These are phyloP conservation scores for Globisporangium barbulae DNA, from an alignment of 352 stramenopile species.

Conservation along the genomic window DNA sequence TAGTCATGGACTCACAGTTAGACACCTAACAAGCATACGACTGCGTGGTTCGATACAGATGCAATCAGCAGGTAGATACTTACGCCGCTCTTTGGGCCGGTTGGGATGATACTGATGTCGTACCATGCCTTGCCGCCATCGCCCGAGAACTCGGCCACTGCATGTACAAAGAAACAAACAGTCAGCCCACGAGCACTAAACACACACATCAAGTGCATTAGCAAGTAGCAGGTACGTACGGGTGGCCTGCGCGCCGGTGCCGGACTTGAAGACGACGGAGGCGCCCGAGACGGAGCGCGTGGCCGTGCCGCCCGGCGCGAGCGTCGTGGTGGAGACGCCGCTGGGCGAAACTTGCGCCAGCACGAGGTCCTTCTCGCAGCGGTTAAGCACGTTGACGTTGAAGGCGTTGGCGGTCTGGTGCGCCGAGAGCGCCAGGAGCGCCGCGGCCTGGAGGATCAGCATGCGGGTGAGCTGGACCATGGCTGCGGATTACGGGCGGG, in stretches of 20 bases:
- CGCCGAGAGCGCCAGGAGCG: conserved; percentile 1
- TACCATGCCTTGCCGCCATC: conserved; percentile 51
- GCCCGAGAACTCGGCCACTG: conserved; percentile 66
- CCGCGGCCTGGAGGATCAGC: conserved; percentile 8
- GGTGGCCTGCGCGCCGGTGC: conserved; percentile 46
- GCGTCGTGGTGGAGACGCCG: conserved; percentile 21
- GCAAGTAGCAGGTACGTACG: conserved; percentile 30
- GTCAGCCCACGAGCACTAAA: not conserved
- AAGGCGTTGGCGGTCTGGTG: conserved; percentile 14
- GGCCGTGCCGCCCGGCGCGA: conserved; percentile 33
- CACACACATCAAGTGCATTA: not conserved
- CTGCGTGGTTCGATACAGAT: too few relatives aligned
- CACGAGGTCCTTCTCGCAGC: conserved; percentile 41
- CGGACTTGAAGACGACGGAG: conserved; percentile 48
- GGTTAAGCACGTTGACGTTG: conserved; percentile 59
- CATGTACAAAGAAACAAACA: not conserved
- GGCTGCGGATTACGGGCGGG: not conserved
- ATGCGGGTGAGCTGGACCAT: conserved; percentile 9
- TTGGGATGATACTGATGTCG: conserved; percentile 80
- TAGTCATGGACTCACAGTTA: not conserved
- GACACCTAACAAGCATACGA: not conserved
- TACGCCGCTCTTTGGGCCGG: conserved; percentile 56
- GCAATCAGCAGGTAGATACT: conserved; percentile 12
- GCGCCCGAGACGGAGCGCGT: conserved; percentile 26
- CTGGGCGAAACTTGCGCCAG: conserved; percentile 35